A percentile compares a stretch with the other conserved stretches of the same genome.
phyloP scores from a whole-genome alignment of 139 green algal genomes.

The Chlorella sp. region DNA sequence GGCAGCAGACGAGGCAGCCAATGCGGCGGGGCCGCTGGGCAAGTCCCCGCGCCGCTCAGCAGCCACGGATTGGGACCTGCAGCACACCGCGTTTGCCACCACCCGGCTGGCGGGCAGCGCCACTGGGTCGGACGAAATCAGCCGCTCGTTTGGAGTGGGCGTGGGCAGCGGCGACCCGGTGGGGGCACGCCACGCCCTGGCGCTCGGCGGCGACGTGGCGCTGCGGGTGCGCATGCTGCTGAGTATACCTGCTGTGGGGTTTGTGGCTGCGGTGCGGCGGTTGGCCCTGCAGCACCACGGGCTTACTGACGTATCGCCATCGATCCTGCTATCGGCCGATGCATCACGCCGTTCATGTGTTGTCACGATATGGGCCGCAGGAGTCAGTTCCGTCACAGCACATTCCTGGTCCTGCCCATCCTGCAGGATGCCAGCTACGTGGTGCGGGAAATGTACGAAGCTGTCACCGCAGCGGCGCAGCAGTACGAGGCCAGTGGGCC shows the following conservation, averaged over 20 bases:
- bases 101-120: conserved; percentile 20
- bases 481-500: conserved; percentile 43
- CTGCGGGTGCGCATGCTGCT: conserved; percentile 29
- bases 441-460: conserved; percentile 31
- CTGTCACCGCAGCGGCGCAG: conserved; percentile 28
- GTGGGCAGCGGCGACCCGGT: conserved; percentile 65
- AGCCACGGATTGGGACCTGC: conserved; percentile 42
- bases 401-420: background rate
- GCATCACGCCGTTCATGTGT: too few relatives aligned
- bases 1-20: conserved; percentile 27
- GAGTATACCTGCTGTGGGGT: background rate
- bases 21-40: background rate
- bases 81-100: conserved; percentile 45
- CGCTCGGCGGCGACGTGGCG: conserved; percentile 61
- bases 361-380: too few relatives aligned
- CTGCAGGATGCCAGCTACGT: conserved; percentile 37
- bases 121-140: conserved; percentile 15
- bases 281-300: too few relatives aligned
- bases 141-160: conserved; percentile 36
- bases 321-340: background rate
- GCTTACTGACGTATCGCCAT: background rate
- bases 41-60: background rate
- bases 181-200: conserved; percentile 76
- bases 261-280: too few relatives aligned
- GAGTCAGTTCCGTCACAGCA: background rate